phyloP scores from a whole-genome alignment of 371 early-diverging fungal genomes.

The Rhizopus sp. region DNA sequence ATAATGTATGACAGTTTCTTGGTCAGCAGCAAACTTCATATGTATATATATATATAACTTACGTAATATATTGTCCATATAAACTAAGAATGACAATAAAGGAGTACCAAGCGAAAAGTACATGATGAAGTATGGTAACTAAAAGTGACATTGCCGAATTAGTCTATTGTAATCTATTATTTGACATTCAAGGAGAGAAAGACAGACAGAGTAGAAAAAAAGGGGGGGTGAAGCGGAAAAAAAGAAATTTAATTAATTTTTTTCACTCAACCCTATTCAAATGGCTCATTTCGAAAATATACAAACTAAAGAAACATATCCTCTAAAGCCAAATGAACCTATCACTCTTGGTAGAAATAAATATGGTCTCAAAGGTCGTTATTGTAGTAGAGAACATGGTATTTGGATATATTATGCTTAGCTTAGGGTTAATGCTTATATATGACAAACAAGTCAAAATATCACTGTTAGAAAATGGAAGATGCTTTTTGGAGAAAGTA shows the following conservation, averaged over 20 bases:
- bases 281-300: slow-evolving; percentile 7
- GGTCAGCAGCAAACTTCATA: background rate
- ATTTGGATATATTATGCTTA: background rate
- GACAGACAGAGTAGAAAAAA: background rate
- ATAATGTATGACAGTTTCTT: background rate
- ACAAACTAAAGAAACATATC: slow-evolving; percentile 4
- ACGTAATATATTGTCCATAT: slow-evolving; percentile 49
- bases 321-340: background rate
- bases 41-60: slow-evolving; percentile 16
- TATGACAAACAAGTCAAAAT: background rate
- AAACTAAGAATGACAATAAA: slow-evolving; percentile 46
- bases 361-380: slow-evolving; percentile 7
- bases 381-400: slow-evolving; percentile 13
- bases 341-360: slow-evolving; percentile 11
- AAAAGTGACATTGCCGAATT: background rate
- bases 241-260: background rate
- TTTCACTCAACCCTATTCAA: background rate
- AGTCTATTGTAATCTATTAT: background rate
- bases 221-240: background rate
- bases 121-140: slow-evolving; percentile 2
- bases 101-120: slow-evolving; percentile 35
- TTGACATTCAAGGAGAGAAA: background rate
- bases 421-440: background rate
- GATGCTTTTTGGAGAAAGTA: slow-evolving; percentile 16
- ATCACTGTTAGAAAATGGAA: background rate